Evolutionary conservation across 2,329 filamentous ascomycete genomes (phyloP).

Genomic region (Juglanconis oblonga): DNA sequence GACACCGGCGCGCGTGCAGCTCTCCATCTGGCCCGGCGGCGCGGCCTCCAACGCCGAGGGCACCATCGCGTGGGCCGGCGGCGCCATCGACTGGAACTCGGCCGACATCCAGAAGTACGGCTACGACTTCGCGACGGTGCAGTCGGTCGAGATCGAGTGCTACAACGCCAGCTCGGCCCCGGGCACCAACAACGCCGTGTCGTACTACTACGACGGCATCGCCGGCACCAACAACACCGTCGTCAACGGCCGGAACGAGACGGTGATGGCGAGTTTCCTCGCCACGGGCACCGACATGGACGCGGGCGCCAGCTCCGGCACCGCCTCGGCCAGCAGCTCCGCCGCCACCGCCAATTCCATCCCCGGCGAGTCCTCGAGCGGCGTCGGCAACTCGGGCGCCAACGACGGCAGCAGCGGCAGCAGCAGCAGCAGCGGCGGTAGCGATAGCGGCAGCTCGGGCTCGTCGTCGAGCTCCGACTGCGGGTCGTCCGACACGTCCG

Average conservation of each 20-base stretch:
- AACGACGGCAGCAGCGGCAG: slow-evolving; percentile 19
- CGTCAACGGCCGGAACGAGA: slow-evolving; percentile 69
- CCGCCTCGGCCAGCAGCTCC: slow-evolving; percentile 17
- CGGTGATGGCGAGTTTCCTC: slow-evolving; percentile 73
- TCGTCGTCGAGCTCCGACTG: slow-evolving; percentile 1
- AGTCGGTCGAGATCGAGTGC: slow-evolving; percentile 79
- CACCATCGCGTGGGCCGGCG: slow-evolving; percentile 89
- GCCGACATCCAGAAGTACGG: slow-evolving; percentile 76
- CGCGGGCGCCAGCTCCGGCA: slow-evolving; percentile 31
- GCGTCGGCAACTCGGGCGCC: slow-evolving; percentile 21
- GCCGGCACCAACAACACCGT: slow-evolving; percentile 74
- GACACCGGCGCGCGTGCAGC: slow-evolving; percentile 83
- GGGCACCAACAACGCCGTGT: slow-evolving; percentile 65
- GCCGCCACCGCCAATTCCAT: slow-evolving; percentile 24
- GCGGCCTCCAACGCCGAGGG: slow-evolving; percentile 74
- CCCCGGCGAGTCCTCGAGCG: slow-evolving; percentile 26
- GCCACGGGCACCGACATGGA: slow-evolving; percentile 78
- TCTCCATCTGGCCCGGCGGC: slow-evolving; percentile 96
- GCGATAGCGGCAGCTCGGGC: slow-evolving; percentile 17
- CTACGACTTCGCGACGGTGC: slow-evolving; percentile 84
- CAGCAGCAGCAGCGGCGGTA: slow-evolving; percentile 21
- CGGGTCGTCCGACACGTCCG: slow-evolving; percentile 30
- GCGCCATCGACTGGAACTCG: slow-evolving; percentile 81
- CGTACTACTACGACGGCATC: slow-evolving; percentile 71
- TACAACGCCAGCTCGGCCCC: slow-evolving; percentile 63